These are phyloP conservation scores for Mortierella claussenii DNA, from an alignment of 192 early-diverging fungal genomes.

Conservation along the genomic window DNA sequence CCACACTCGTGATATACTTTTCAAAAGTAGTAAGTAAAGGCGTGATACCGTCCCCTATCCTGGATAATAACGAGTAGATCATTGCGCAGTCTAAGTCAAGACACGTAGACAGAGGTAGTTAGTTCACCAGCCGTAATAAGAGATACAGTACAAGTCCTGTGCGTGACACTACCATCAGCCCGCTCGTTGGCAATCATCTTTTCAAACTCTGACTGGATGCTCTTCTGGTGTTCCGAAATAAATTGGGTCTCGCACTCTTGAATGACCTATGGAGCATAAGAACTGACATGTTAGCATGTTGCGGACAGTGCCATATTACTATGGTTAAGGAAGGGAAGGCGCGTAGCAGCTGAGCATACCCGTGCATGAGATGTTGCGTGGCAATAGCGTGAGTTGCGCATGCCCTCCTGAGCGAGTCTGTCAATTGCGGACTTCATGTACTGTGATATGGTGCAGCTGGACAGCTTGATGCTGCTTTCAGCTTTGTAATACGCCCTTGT, in stretches of 20 bases:
- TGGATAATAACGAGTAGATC: slow-evolving; percentile 71
- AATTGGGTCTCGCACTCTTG: slow-evolving; percentile 82
- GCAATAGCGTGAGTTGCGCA: slow-evolving; percentile 68
- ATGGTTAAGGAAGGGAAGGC: not conserved
- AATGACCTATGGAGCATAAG: slow-evolving; percentile 53
- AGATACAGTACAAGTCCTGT: not conserved
- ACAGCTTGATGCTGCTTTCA: slow-evolving; percentile 70
- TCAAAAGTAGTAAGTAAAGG: slow-evolving; percentile 72
- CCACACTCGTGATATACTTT: slow-evolving; percentile 67
- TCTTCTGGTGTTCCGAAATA: slow-evolving; percentile 69
- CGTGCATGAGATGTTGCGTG: slow-evolving; percentile 74
- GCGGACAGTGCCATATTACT: too few relatives aligned
- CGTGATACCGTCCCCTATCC: slow-evolving; percentile 71
- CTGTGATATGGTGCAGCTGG: slow-evolving; percentile 66
- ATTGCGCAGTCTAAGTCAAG: slow-evolving; percentile 67
- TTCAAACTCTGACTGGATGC: slow-evolving; percentile 75
- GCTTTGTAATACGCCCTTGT: slow-evolving; percentile 75
- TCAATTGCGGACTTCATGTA: slow-evolving; percentile 74
- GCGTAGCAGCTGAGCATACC: slow-evolving; percentile 45
- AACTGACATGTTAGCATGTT: too few relatives aligned
- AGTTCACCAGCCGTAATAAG: not conserved
- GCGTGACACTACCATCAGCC: slow-evolving; percentile 58
- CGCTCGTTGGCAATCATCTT: slow-evolving; percentile 72
- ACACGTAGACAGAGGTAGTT: not conserved
- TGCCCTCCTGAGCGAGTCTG: slow-evolving; percentile 70